Evolutionary conservation across 306 rosid genomes (phyloP), one percentile per base, ranked within the genome.

Genomic region (Amphicarpaea edgeworthii): DNA sequence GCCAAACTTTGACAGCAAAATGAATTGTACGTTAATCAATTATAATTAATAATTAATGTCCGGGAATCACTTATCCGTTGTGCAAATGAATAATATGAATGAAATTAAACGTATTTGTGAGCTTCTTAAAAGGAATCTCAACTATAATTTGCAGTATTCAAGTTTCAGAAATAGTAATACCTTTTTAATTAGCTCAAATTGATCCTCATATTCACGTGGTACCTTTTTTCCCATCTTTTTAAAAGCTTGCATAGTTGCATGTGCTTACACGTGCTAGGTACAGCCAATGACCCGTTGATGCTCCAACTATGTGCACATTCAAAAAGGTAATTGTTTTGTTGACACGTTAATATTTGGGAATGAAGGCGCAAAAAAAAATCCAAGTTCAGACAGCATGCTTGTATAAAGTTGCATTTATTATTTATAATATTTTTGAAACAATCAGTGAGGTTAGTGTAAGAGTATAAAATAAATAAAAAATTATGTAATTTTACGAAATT

Each of bases 231-330:
- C 40, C 47, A 58, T 38, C 73, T 34, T 34, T 64, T 20, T 76
- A 40, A 65, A 76, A 64, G 58, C 30, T 16, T 64, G 65, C 80
- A 63, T 37, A 46, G 20, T 16, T 64, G 65, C 80, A 63, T 37
- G 72, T 75, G 79, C 62, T 26, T 50, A 59, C 79, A 75, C 68
- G 62, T 75, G 79, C 70, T 61, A 34, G 62, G 50, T 46, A 47
- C 38, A 46, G 37, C 24, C 47, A 60, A 28, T 72, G n/a, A n/a
- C n/a, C 14, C 12, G 53, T 10, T 58, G 69, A 16, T 17, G 57
- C 57, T 50, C 57, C 11, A 50, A 50, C 23, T 50, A 7, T 50
- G 24, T 17, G 20, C 57, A 50, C 57, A 50, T 50, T 50, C 57
- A 50, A 50, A 50, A 50, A 50, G 23, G 57, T 50, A 2, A 11